Percentiles rank a stretch among this genome's conserved stretches.
Conservation (phyloP, 108 stramenopile species). For the Cyclotella choctawhatcheeana region DNA sequence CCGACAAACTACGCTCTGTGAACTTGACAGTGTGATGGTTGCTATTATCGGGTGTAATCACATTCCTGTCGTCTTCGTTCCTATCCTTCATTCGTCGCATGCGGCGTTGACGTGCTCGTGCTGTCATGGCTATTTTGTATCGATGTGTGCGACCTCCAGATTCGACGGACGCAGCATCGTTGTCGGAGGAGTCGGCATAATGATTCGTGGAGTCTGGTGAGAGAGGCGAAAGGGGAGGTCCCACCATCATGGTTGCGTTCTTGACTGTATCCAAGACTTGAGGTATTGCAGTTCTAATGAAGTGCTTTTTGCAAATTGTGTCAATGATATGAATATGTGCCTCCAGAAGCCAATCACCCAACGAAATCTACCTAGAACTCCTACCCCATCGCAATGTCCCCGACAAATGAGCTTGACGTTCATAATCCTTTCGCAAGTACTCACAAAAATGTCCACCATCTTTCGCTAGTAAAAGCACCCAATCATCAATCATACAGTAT, state of each 20-base stretch:
- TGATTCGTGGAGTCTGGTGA: background rate
- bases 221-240: background rate
- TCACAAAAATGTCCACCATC: too few species aligned
- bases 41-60: background rate
- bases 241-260: conserved; percentile 8
- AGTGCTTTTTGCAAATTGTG: too few species aligned
- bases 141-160: conserved; percentile 10
- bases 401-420: too few species aligned
- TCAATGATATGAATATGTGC: too few species aligned
- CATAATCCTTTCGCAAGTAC: too few species aligned
- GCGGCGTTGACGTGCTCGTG: conserved; percentile 28
- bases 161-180: background rate
- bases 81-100: conserved; percentile 32
- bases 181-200: background rate
- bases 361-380: too few species aligned
- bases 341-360: too few species aligned
- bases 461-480: too few species aligned
- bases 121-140: conserved; percentile 34
- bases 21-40: background rate
- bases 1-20: background rate
- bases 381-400: too few species aligned
- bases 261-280: too few species aligned
- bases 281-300: too few species aligned
- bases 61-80: background rate
- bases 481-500: too few species aligned